These are phyloP conservation scores for Pyrus communis DNA, from an alignment of 306 rosid species.

Conservation along the genomic window DNA sequence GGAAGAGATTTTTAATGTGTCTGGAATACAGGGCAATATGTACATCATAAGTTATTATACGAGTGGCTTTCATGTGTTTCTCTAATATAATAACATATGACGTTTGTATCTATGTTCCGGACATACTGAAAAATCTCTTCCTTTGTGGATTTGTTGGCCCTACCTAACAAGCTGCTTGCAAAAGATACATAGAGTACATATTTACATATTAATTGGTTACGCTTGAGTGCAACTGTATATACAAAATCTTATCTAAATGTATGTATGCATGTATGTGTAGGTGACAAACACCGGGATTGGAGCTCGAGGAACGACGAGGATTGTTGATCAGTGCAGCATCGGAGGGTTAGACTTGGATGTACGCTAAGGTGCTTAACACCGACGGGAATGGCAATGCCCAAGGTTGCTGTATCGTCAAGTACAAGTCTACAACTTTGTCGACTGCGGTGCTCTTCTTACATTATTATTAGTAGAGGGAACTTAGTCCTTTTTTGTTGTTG, in stretches of 20 bases:
- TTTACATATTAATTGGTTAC: no score
- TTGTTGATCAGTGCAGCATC: conserved; percentile 56
- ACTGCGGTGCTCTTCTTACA: conserved; percentile 22
- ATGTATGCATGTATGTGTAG: conserved; percentile 1
- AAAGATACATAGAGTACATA: conserved; percentile 23
- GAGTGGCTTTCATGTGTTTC: no score
- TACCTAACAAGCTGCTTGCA: conserved; percentile 38
- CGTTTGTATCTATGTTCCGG: no score
- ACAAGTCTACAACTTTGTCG: conserved; percentile 35
- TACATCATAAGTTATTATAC: no score
- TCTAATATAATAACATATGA: no score
- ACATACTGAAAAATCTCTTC: no score
- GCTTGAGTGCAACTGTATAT: no score
- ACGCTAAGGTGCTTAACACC: conserved; percentile 37
- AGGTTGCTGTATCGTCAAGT: conserved; percentile 42
- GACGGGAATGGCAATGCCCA: conserved; percentile 36
- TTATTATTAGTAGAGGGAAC: no score
- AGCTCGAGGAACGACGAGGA: conserved; percentile 44
- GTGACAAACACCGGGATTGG: conserved; percentile 49
- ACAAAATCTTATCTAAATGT: no score
- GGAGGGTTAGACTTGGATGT: conserved; percentile 82
- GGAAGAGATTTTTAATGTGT: no score
- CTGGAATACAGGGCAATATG: no score
- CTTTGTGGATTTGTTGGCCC: conserved; percentile 49
- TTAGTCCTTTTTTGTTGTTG: no score